Conservation (phyloP, 495 filamentous ascomycete genomes). For the Aspergillus sparsus region DNA sequence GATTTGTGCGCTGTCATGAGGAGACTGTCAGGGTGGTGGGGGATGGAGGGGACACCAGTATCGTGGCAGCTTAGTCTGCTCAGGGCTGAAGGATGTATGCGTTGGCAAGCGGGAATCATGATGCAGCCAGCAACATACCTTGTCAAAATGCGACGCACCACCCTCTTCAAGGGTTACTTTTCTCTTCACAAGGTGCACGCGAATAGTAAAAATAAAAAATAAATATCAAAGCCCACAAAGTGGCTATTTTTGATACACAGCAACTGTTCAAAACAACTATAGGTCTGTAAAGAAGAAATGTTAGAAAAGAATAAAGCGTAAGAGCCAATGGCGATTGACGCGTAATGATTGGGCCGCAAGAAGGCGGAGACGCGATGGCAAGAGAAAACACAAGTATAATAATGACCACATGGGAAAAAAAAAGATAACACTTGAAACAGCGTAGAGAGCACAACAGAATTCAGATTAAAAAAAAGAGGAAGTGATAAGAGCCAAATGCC, state of each 20-base stretch:
- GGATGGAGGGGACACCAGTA: constrained; percentile 23
- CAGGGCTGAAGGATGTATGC: constrained; percentile 47
- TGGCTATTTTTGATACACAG: constrained; percentile 12
- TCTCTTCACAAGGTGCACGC: constrained; percentile 12
- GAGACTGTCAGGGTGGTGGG: constrained; percentile 25
- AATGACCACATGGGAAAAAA: constrained; percentile 1
- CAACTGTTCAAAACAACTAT: constrained; percentile 12
- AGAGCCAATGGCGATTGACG: constrained; percentile 27
- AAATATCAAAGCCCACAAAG: background rate
- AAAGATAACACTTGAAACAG: background rate
- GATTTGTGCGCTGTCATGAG: constrained; percentile 38
- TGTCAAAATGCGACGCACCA: constrained; percentile 41
- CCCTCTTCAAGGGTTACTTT: constrained; percentile 26
- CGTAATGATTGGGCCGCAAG: constrained; percentile 34
- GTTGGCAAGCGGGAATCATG: constrained; percentile 48
- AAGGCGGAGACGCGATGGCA: constrained; percentile 22
- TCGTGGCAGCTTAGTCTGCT: constrained; percentile 36
- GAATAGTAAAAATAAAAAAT: constrained; percentile 8
- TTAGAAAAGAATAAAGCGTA: constrained; percentile 18
- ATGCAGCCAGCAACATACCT: constrained; percentile 49
- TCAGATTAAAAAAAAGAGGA: background rate
- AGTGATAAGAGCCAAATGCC: constrained; percentile 3
- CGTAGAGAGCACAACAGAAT: background rate
- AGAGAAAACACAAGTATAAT: constrained; percentile 18
- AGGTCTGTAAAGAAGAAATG: constrained; percentile 19